Evolutionary conservation across 1,139 yeast species (phyloP), one percentile per base, ranked within the genome.

Genomic region (Taphrina confusa): DNA sequence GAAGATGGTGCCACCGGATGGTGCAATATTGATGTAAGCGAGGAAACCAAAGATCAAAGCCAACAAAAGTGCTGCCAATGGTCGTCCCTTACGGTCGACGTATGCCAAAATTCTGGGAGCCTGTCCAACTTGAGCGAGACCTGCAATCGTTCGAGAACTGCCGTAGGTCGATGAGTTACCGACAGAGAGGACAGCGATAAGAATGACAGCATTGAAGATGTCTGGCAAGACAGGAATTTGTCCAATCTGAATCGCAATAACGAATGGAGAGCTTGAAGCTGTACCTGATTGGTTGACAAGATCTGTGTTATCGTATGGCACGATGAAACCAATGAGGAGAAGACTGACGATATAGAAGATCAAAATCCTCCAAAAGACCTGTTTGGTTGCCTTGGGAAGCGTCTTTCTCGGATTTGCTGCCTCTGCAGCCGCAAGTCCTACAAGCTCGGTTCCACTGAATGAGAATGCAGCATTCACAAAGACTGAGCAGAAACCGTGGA

Each of bases 401-500:
- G 84, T 76, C 71, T 75, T 76, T 70, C 83, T 77, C 60, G 92
- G 92, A 70, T 84, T 81, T 39, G 77, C 76, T 47, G 92, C 82
- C 73, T 87, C 94, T 34, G 83, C 83, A 27, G 83, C 81, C 25
- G 95, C 91, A 64, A 90, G 78, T 62, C 95, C 95, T 64, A 85
- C 85, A 69, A 86, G 78, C 75, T 88, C 96, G 61, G 87, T 82
- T 67, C 95, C 94, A 60, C 90, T 89, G 68, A 87, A 87, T 1
- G 96, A 84, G 74, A 89, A 90, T 1, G 96, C 95, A 27, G 96
- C 95, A 40, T 85, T 82, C 60, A 90, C 87, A 70, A 91, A 85
- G 57, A 85, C 85, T 31, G 87, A 76, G 70, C 91, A 82, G 46
- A 88, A 82, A 68, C 96, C 97, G 71, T 89, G 88, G 77, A 81